These are phyloP conservation scores for Massariosphaeria phaeospora DNA, from an alignment of 495 filamentous ascomycete species.

Conservation along the genomic window DNA sequence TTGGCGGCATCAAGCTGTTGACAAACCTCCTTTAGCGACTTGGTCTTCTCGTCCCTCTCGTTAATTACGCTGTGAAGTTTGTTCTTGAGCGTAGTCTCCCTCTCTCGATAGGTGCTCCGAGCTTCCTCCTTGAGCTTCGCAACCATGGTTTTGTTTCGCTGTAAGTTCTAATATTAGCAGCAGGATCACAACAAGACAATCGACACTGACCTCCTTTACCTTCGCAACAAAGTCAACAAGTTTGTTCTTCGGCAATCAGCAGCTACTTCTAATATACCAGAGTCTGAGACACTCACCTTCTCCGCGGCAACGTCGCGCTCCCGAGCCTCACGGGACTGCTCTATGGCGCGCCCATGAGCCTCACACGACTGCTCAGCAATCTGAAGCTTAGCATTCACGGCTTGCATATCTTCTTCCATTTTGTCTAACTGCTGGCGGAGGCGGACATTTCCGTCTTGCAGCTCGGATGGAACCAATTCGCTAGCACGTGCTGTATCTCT, in stretches of 20 bases:
- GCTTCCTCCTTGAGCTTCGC: background rate
- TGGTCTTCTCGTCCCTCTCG: slow-evolving; percentile 8
- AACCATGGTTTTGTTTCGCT: background rate
- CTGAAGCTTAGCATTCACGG: background rate
- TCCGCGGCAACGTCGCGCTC: too few relatives aligned
- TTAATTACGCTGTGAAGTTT: slow-evolving; percentile 13
- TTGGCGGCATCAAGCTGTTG: slow-evolving; percentile 2
- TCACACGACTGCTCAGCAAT: background rate
- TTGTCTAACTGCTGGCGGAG: slow-evolving; percentile 7
- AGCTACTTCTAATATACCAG: background rate
- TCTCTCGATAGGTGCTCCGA: too few relatives aligned
- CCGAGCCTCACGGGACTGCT: background rate
- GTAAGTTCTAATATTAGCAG: background rate
- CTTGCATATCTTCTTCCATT: slow-evolving; percentile 5
- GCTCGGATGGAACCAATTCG: slow-evolving; percentile 2
- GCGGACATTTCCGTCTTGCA: slow-evolving; percentile 1
- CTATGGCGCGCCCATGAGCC: background rate
- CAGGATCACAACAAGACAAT: background rate
- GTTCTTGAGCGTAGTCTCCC: slow-evolving; percentile 2
- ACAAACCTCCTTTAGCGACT: background rate
- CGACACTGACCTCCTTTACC: background rate
- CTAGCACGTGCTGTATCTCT: background rate
- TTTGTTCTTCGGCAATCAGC: background rate
- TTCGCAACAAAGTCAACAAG: background rate
- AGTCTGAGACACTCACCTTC: too few relatives aligned